Evolutionary conservation across 495 filamentous ascomycete species (phyloP).

Genomic region (Penicillium alfredii): DNA sequence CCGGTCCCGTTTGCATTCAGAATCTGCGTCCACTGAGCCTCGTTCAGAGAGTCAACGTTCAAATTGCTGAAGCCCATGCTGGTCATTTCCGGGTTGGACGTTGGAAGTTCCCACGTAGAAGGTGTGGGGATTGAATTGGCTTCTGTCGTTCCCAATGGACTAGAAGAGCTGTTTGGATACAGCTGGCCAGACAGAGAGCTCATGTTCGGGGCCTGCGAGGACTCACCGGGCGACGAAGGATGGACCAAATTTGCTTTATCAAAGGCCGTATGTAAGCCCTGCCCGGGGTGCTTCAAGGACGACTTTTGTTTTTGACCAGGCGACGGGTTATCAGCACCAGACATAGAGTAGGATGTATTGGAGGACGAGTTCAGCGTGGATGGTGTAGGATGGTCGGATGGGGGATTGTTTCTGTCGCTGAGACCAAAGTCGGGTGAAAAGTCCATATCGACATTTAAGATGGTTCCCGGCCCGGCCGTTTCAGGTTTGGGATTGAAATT

Average conservation of each 20-base stretch:
- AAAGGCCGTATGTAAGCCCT: slow-evolving; percentile 7
- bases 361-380: slow-evolving; percentile 34
- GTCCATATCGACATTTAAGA: slow-evolving; percentile 28
- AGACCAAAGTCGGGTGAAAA: slow-evolving; percentile 24
- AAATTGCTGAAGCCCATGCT: slow-evolving; percentile 17
- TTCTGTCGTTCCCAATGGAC: too few relatives aligned
- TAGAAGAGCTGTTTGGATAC: slow-evolving; percentile 12
- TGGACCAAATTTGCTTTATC: slow-evolving; percentile 14
- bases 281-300: slow-evolving; percentile 3
- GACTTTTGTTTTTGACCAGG: slow-evolving; percentile 16
- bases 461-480: slow-evolving; percentile 6
- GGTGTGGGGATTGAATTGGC: slow-evolving; percentile 13
- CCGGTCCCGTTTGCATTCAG: slow-evolving; percentile 12
- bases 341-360: slow-evolving; percentile 29
- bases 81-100: slow-evolving; percentile 8
- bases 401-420: slow-evolving; percentile 24
- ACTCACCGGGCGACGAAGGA: slow-evolving; percentile 10
- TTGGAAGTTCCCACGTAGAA: slow-evolving; percentile 24
- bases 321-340: slow-evolving; percentile 18
- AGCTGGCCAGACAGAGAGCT: slow-evolving; percentile 9
- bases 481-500: too few relatives aligned
- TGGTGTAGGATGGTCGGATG: slow-evolving; percentile 32
- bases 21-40: slow-evolving; percentile 36
- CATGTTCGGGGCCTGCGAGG: slow-evolving; percentile 11
- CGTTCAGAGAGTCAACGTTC: slow-evolving; percentile 23